Conservation (phyloP, 2,329 filamentous ascomycete genomes). For the Fusarium incarnatum region DNA sequence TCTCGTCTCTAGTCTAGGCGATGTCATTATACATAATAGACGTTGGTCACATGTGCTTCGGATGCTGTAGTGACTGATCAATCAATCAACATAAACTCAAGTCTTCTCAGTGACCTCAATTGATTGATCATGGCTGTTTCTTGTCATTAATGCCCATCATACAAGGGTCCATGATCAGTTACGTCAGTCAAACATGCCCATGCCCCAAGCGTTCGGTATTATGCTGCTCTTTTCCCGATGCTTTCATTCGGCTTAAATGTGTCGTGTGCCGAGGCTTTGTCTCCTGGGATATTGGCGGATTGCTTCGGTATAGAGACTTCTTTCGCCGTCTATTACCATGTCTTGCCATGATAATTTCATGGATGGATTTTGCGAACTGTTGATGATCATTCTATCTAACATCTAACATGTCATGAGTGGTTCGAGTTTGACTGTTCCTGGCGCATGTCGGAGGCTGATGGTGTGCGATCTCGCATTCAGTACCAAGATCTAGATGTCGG, state of each 20-base stretch:
- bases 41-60: conserved; percentile 3
- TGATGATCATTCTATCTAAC: not conserved
- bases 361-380: not conserved
- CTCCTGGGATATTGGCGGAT: conserved; percentile 38
- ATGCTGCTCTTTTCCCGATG: conserved; percentile 33
- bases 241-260: conserved; percentile 39
- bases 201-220: conserved; percentile 37
- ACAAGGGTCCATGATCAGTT: conserved; percentile 16
- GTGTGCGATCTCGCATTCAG: not conserved
- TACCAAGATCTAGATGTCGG: not conserved
- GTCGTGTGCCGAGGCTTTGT: conserved; percentile 32
- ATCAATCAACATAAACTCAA: not conserved
- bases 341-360: not conserved
- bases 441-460: not conserved
- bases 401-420: not conserved
- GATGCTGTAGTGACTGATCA: not conserved
- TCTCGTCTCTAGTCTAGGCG: not conserved
- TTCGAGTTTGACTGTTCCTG: not conserved
- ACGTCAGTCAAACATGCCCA: conserved; percentile 38
- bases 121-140: not conserved
- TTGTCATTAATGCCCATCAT: not conserved
- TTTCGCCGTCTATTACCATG: not conserved
- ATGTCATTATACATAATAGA: conserved; percentile 25
- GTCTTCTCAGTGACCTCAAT: not conserved
- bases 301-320: conserved; percentile 43